Evolutionary conservation across 805 yeast genomes (phyloP), one percentile per base, ranked within the genome.

Genomic region (Kregervanrija delftensis): DNA sequence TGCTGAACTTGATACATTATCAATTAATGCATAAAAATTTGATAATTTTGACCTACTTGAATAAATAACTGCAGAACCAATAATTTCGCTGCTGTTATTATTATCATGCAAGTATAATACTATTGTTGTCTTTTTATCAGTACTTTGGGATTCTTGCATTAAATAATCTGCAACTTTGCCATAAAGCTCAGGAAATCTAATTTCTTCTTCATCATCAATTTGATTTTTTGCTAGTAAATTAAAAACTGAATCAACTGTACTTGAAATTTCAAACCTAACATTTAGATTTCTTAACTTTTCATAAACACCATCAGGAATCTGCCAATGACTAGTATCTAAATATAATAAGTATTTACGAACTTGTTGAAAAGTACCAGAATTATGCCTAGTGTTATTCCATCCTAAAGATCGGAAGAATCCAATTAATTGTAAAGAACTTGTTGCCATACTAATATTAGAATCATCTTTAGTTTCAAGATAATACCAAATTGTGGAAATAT

Each of bases 231-330:
- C 50, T 32, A 60, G 54, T 5, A 75, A 60, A n/a, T 76, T 56
- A n/a, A 62, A 59, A 50, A 69, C 56, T 36, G 77, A 59, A 49
- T 72, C 15, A 14, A 42, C 38, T 8, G 40, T 36, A 1, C 32
- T 6, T 6, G 28, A 22, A 22, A 77, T 66, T 52, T 76, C 81
- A 58, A 79, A 77, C 49, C 77, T 61, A 11, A 78, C 73, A 3
- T 82, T 81, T 35, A 76, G 76, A 45, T 76, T 73, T 64, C 73
- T 76, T 49, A 79, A 65, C 49, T 75, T 80, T 41, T 73, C 61
- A 36, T 77, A 74, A 9, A 77, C 69, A 49, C 74, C 74, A 46
- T 71, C 69, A 2, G 81, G 74, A 5, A 79, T 78, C 48, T 59
- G 66, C 83, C 83, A 78, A 30, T 61, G 57, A 4, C 59, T 57